These are phyloP conservation scores for Lodderomyces parapsilosis DNA, from an alignment of 1,139 yeast genomes.

Conservation along the genomic window DNA sequence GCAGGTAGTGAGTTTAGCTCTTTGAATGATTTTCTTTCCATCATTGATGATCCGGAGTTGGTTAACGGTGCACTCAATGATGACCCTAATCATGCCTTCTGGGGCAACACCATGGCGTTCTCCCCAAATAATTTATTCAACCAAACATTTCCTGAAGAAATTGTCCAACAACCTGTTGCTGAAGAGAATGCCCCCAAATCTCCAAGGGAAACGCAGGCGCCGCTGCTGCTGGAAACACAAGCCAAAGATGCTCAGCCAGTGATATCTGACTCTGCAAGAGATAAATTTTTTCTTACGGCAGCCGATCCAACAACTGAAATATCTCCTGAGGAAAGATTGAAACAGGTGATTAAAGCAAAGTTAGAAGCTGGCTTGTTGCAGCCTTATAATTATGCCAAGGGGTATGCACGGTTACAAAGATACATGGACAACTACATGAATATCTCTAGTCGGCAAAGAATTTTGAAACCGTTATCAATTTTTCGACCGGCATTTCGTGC, in stretches of 20 bases:
- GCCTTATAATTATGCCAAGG: constrained; percentile 93
- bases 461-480: constrained; percentile 78
- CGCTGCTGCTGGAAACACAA: constrained; percentile 7
- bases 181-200: not conserved
- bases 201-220: constrained; percentile 10
- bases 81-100: constrained; percentile 23
- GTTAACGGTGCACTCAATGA: constrained; percentile 51
- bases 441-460: constrained; percentile 79
- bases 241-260: constrained; percentile 34
- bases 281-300: constrained; percentile 91
- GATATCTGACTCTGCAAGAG: constrained; percentile 79
- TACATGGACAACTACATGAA: constrained; percentile 96
- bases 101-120: constrained; percentile 27
- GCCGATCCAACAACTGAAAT: constrained; percentile 96
- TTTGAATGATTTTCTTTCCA: constrained; percentile 80
- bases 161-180: constrained; percentile 4
- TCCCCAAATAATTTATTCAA: constrained; percentile 30
- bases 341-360: constrained; percentile 94
- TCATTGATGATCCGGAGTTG: constrained; percentile 82
- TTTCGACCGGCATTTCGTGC: constrained; percentile 95
- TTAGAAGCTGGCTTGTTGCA: constrained; percentile 89
- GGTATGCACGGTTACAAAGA: constrained; percentile 84
- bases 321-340: constrained; percentile 90
- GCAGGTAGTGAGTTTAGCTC: constrained; percentile 94
- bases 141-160: constrained; percentile 18